Percentiles rank a stretch among this genome's conserved stretches.
phyloP scores from a whole-genome alignment of 306 rosid genomes.

The Urtica urens region DNA sequence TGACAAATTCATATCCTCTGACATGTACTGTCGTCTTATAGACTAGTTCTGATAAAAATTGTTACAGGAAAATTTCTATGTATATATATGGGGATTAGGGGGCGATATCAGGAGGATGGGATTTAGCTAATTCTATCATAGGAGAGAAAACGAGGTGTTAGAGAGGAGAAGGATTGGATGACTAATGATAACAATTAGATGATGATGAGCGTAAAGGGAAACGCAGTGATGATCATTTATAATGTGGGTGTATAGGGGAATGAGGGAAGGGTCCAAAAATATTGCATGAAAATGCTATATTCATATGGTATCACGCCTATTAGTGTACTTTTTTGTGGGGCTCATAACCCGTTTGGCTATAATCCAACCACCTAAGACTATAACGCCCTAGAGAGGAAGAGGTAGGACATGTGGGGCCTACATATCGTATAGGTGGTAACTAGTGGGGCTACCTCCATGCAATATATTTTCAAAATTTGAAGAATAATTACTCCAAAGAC shows the following conservation, averaged over 20 bases:
- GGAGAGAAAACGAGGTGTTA: constrained; percentile 13
- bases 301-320: constrained; percentile 31
- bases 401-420: constrained; percentile 9
- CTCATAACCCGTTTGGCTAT: constrained; percentile 13
- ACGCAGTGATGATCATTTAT: constrained; percentile 38
- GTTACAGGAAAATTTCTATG: too few relatives aligned
- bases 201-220: constrained; percentile 24
- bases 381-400: constrained; percentile 1
- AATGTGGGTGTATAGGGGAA: constrained; percentile 21
- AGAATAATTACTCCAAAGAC: too few relatives aligned
- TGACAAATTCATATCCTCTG: constrained; percentile 34
- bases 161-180: constrained; percentile 1
- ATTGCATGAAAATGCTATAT: constrained; percentile 42
- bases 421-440: constrained; percentile 4
- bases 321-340: constrained; percentile 39
- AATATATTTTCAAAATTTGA: too few relatives aligned
- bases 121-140: too few relatives aligned
- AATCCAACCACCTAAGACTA: constrained; percentile 38
- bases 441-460: constrained; percentile 6
- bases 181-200: constrained; percentile 1
- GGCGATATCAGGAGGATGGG: too few relatives aligned
- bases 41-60: too few relatives aligned
- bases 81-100: too few relatives aligned
- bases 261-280: constrained; percentile 31
- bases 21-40: neutral